Evolutionary conservation across 768 basidiomycete genomes (phyloP), one percentile per base, ranked within the genome.

Genomic region (Pleurotus citrinopileatus): DNA sequence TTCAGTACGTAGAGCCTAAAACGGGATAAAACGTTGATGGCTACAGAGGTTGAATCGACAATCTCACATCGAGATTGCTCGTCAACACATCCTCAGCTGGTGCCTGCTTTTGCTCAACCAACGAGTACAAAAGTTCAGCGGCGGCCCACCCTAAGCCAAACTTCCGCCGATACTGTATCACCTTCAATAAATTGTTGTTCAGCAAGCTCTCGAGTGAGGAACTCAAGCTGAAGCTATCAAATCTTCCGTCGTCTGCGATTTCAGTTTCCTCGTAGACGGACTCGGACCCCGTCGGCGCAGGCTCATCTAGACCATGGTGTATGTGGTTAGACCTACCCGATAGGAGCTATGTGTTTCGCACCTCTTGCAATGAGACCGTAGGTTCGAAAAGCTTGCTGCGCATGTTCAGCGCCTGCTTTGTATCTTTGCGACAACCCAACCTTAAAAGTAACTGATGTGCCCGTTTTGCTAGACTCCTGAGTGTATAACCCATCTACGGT

Each of bases 71-170:
- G 55, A 58, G 63, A 43, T 65, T 66, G 23, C 40, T 47, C 7
- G 59, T 54, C 55, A 77, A 68, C 26, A 82, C 66, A 34, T 73
- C 71, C 4, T 71, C 72, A 5, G 71, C 63, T 19, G 63, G 66
- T 47, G 60, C 65, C 61, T 84, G 82, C 22, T 65, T 61, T 53
- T 66, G 73, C 60, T 82, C 79, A 8, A 74, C 64, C 60, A 76
- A 70, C 47, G 72, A 62, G 42, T 74, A 63, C 43, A 88, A 68
- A 15, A 73, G 58, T 60, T 89, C 88, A 2, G 86, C 87, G 2
- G 80, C 84, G 2, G 86, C 83, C 87, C 87, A 90, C 10, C 84
- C 84, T 10, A 86, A 66, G 3, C 69, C 69, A 58, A 79, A 84
- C 59, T 71, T 71, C 28, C 76, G 61, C 40, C 86, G 70, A 2